Base-by-base conservation (phyloP, 768 basidiomycete species). In the Podaxis pistillaris region DNA sequence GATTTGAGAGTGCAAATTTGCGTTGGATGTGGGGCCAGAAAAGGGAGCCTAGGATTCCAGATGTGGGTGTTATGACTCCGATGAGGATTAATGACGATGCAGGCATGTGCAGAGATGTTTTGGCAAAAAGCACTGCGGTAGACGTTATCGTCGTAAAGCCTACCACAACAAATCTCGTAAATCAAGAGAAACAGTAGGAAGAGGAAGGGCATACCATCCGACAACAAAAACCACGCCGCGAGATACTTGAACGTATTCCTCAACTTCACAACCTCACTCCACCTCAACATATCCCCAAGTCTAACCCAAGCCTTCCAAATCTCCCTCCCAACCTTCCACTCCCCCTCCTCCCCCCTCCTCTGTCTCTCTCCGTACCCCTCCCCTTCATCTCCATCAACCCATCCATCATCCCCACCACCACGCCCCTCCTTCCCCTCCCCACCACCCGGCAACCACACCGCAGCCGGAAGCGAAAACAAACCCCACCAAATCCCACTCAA, bases 91-190 rank as follows among this genome's bases (percentile, higher is more conserved):
- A 85, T 0, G 89, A 82, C 0, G 89, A 86, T 0, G 95, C 71
- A 0, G 83, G 76, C 90, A 99, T 93, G 68, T 88, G 80, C 17
- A 98, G 82, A 0, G 88, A 81, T 1, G 95, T 96, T 72, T 96
- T 97, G 0, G 87, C 95, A 69, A 96, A 98, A 0, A 99, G 83
- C 59, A 98, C 84, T 0, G 96, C 93, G 0, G 93, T 94, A 0
- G 92, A 92, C 0, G 94, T 94, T 51, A 97, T 90, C 0, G 96
- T 97, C 2, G 95, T 93, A 74, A 96, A 95, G 1, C 89, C 93
- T 93, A 41, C 7, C 33, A 3, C 13, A n/a, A 26, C 36, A 53
- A 30, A 44, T 33, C 15, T 51, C 30, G 15, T 30, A 26, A 56
- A 28, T 17, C n/a, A 26, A 56, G 12, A 30, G 24, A 51, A 28